These are phyloP conservation scores for Candida anglica DNA, from an alignment of 805 yeast genomes.

Conservation along the genomic window DNA sequence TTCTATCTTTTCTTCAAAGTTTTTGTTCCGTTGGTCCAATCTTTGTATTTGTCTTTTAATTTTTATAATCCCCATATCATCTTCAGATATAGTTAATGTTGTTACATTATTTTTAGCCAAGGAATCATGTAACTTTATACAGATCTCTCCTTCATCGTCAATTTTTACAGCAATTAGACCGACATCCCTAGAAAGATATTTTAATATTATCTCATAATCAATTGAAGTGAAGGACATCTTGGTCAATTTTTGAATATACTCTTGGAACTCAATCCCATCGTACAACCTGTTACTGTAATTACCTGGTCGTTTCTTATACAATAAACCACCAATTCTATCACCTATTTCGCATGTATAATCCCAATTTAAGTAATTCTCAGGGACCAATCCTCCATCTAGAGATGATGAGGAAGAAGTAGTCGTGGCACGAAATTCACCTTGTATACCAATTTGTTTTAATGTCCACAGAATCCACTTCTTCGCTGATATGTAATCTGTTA, in stretches of 20 bases:
- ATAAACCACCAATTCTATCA: conserved; percentile 3
- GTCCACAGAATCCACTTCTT: conserved; percentile 13
- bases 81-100: conserved; percentile 16
- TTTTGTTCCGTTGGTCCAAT: conserved; percentile 13
- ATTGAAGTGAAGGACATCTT: conserved; percentile 6
- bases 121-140: conserved; percentile 3
- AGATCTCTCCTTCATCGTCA: conserved; percentile 8
- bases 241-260: neutral
- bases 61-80: conserved; percentile 28
- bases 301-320: conserved; percentile 7
- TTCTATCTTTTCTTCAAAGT: conserved; percentile 16
- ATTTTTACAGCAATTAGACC: conserved; percentile 1
- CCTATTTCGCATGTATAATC: conserved; percentile 3
- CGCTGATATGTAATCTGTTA: conserved; percentile 8
- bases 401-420: no score
- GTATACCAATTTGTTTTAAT: conserved; percentile 9
- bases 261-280: neutral
- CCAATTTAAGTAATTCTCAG: conserved; percentile 22
- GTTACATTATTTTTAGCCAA: neutral
- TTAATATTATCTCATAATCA: conserved; percentile 25
- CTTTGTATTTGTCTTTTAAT: conserved; percentile 17
- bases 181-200: conserved; percentile 24
- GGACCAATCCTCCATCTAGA: conserved; percentile 11
- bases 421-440: conserved; percentile 11
- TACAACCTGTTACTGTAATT: conserved; percentile 2